These are phyloP conservation scores for Avena eriantha DNA, from an alignment of 176 grass and related monocot genomes.

Conservation along the genomic window DNA sequence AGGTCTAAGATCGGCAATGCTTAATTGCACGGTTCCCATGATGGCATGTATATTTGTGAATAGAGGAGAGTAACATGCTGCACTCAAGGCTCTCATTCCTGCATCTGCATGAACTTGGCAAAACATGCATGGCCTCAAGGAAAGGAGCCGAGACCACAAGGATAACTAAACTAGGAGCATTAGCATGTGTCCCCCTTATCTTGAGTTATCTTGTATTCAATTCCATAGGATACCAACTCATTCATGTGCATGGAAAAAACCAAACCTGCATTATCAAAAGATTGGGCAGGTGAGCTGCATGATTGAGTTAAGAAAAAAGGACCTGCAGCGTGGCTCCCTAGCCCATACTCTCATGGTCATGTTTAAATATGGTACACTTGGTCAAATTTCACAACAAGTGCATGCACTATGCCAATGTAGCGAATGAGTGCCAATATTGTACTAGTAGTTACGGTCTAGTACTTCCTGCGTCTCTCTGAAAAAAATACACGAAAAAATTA, in stretches of 20 bases:
- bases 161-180: conserved; percentile 52
- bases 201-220: conserved; percentile 61
- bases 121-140: conserved; percentile 39
- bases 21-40: conserved; percentile 38
- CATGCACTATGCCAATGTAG: conserved; percentile 38
- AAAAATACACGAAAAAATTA: neutral
- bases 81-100: conserved; percentile 16
- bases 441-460: conserved; percentile 13
- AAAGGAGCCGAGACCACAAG: conserved; percentile 35
- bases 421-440: neutral
- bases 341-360: conserved; percentile 42
- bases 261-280: conserved; percentile 56
- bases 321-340: conserved; percentile 47
- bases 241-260: conserved; percentile 59
- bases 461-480: neutral
- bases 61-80: conserved; percentile 47
- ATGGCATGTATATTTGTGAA: conserved; percentile 12
- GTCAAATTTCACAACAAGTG: conserved; percentile 45
- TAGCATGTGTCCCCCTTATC: conserved; percentile 59
- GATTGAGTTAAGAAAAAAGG: conserved; percentile 57
- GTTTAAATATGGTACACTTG: conserved; percentile 49
- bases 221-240: conserved; percentile 56
- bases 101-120: conserved; percentile 41
- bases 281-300: conserved; percentile 59
- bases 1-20: conserved; percentile 9